Conservation (phyloP, 2,329 filamentous ascomycete species). For the Byssoonygena ceratinophila region DNA sequence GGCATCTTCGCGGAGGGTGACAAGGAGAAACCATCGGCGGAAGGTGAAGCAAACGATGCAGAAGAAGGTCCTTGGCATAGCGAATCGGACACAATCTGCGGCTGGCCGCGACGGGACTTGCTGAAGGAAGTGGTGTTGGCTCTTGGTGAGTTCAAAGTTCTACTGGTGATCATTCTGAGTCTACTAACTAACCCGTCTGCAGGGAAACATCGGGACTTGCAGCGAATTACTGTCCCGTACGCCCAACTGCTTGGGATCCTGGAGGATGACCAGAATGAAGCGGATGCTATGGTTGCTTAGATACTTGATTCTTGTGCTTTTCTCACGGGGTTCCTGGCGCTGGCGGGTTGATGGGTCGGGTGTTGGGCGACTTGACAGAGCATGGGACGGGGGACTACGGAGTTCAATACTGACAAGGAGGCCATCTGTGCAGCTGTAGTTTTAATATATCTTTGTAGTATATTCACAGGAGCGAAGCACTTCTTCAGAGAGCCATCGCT, state of each 20-base stretch:
- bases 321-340: conserved; percentile 1
- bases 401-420: background rate
- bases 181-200: conserved; percentile 27
- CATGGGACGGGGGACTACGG: background rate
- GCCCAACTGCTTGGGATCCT: conserved; percentile 62
- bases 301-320: background rate
- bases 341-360: background rate
- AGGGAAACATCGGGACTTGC: conserved; percentile 93
- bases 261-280: conserved; percentile 22
- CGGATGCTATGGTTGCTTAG: conserved; percentile 15
- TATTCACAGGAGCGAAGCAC: no score
- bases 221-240: conserved; percentile 90
- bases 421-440: background rate
- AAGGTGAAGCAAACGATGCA: conserved; percentile 9
- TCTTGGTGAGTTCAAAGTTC: conserved; percentile 56
- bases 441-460: conserved; percentile 3
- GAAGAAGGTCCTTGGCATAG: conserved; percentile 53
- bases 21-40: conserved; percentile 37
- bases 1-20: conserved; percentile 52
- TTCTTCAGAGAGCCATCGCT: no score
- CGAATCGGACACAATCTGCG: conserved; percentile 64
- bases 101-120: conserved; percentile 80
- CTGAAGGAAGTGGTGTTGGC: conserved; percentile 86
- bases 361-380: background rate
- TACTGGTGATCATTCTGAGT: conserved; percentile 11